Conservation (phyloP, 1,139 yeast genomes). For the Yamadazyma taylorii region DNA sequence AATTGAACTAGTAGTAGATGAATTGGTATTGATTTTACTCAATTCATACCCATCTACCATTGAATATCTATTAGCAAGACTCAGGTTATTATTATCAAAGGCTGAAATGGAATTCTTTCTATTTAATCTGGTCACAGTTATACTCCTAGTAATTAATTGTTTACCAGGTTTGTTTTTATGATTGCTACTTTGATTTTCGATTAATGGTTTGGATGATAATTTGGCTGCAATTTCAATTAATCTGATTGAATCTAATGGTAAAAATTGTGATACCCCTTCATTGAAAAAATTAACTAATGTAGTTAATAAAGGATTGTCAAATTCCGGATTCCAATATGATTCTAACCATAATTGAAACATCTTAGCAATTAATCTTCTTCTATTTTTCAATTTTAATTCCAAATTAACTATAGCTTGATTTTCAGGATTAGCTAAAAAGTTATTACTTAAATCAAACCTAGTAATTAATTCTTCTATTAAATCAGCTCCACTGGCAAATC, state of each 20-base stretch:
- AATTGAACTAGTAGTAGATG: constrained; percentile 38
- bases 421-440: constrained; percentile 24
- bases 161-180: constrained; percentile 14
- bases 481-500: constrained; percentile 69
- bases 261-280: constrained; percentile 56
- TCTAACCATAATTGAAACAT: constrained; percentile 83
- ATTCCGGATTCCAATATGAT: constrained; percentile 74
- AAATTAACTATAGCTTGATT: constrained; percentile 40
- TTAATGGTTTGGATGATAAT: constrained; percentile 40
- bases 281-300: constrained; percentile 75
- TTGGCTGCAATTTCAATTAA: constrained; percentile 63
- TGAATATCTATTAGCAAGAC: constrained; percentile 36
- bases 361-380: constrained; percentile 67
- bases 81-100: constrained; percentile 19
- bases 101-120: constrained; percentile 22
- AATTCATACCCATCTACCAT: constrained; percentile 55
- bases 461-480: constrained; percentile 67
- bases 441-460: constrained; percentile 58
- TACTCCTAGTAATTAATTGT: constrained; percentile 49
- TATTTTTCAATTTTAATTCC: constrained; percentile 55
- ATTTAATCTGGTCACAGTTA: constrained; percentile 31
- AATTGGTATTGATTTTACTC: constrained; percentile 45
- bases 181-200: constrained; percentile 24
- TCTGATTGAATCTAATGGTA: constrained; percentile 65
- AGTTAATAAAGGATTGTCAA: constrained; percentile 62